Base-by-base conservation (phyloP, 441 rosid species). In the Theobroma grandiflorum region DNA sequence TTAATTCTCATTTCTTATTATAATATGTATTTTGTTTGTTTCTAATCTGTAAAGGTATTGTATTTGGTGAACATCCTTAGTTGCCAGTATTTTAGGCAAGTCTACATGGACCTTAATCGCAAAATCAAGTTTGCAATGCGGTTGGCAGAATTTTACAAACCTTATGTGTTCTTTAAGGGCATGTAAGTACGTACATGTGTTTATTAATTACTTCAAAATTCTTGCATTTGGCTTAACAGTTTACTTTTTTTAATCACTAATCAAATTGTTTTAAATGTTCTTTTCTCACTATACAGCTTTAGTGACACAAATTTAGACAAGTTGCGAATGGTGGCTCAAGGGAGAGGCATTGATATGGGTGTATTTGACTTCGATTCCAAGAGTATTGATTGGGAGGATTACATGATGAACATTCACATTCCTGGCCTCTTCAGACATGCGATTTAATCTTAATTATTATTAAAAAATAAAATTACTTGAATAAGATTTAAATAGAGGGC, bases 301-400 rank as follows among this genome's bases (percentile, higher is more conserved):
- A 37, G 47, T 49, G 57, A 70, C 18, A 4, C 74, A 45, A 70
- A 70, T 35, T 43, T 47, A 20, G 33, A 70, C 18, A 70, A n/a
- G 3, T 47, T 70, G 74, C 33, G 7, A 1, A 45, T 47, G 26
- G 35, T 7, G 33, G 65, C 65, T 20, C 2, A 33, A 45, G 38
- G n/a, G 37, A 6, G 18, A 38, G 26, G 8, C 2, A 43, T 18
- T 2, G 90, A 88, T 64, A 8, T n/a, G 0, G 81, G 80, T 38
- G 33, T 74, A 49, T 89, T 87, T 63, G 78, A 72, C 75, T 85
- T 87, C 20, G 85, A 89, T 65, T 84, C 90, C 0, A 86, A 80
- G 55, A 42, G 67, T 68, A 84, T 90, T 68, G 42, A 86, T 2
- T 89, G 91, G 93, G 88, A 81, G 0, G 83, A 87, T 40, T 90